Base-by-base conservation (phyloP, 768 basidiomycete species). In the Leucocoprinus leucothites region DNA sequence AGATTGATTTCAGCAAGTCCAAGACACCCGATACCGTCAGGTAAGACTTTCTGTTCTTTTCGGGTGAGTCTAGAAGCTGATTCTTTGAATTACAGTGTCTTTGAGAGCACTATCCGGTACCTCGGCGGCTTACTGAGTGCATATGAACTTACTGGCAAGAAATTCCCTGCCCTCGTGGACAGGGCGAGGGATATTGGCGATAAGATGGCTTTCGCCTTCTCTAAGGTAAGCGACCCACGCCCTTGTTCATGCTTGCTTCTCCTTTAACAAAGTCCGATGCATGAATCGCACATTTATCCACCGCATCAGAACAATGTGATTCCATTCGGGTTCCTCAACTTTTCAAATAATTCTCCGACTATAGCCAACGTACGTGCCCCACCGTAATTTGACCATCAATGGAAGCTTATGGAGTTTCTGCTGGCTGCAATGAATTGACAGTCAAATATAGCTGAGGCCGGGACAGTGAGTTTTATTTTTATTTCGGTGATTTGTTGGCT, bases 101-200 rank as follows among this genome's bases (percentile, higher is more conserved):
- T 91, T 60, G 89, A 91, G 67, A 86, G 85, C 1, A 88, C 84
- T 0, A 91, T 91, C 60, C 86, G 89, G 42, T 86, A 82, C 48
- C 62, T 91, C 2, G 89, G 79, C 4, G 86, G 86, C 1, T 69
- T 88, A 9, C 63, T 91, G 40, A 85, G 81, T 52, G 80, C 87
- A 3, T 90, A 82, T 58, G 86, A 90, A 58, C 79, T 90, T 48
- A 87, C 82, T 56, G 78, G 79, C 4, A 55, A 75, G 52, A 59
- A 81, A 45, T 72, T 79, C 56, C 74, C 75, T 0, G 65, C 69
- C 1, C 72, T 91, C 3, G 65, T 91, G 2, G 61, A 78, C 35
- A 85, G 89, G 62, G 85, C 88, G 0, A 74, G 81, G 65, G 65
- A 85, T 60, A 71, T 88, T 21, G 82, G 80, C 1, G 80, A 87